These are phyloP conservation scores for Agrocybe pediades DNA, from an alignment of 768 basidiomycete genomes.

Conservation along the genomic window DNA sequence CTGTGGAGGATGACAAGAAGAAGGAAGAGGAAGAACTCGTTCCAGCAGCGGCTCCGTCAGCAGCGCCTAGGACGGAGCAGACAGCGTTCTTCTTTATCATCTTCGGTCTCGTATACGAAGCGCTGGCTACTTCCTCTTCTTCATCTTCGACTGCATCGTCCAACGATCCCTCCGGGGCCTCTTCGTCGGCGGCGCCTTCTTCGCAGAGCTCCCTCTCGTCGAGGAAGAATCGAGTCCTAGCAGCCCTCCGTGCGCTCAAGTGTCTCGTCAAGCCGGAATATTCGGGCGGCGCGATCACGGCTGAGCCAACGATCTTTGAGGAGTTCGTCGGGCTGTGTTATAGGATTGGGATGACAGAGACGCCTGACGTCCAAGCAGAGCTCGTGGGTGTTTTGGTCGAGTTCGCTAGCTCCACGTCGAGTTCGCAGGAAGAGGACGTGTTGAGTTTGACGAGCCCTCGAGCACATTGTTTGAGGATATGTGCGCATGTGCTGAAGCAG, in stretches of 20 bases:
- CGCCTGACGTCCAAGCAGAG: constrained; percentile 67
- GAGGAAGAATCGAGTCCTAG: constrained; percentile 51
- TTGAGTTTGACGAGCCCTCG: constrained; percentile 47
- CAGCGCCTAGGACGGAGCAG: constrained; percentile 53
- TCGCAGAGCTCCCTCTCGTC: too few relatives aligned
- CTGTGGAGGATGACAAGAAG: constrained; percentile 17
- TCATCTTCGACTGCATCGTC: constrained; percentile 35
- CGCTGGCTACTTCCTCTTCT: constrained; percentile 51
- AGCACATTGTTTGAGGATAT: constrained; percentile 79
- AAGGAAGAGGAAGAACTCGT: constrained; percentile 22
- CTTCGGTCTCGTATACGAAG: constrained; percentile 94
- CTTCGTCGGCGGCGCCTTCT: too few relatives aligned
- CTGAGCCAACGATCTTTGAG: constrained; percentile 79
- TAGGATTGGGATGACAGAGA: constrained; percentile 87
- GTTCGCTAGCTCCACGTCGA: constrained; percentile 49
- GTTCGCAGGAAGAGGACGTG: constrained; percentile 24
- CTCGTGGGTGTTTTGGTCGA: constrained; percentile 68
- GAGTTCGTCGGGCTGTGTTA: constrained; percentile 90
- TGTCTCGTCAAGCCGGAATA: constrained; percentile 80
- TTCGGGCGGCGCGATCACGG: constrained; percentile 74
- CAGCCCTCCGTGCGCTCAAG: constrained; percentile 76
- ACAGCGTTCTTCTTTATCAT: constrained; percentile 84
- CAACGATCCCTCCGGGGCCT: constrained; percentile 60
- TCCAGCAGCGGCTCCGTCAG: constrained; percentile 18
- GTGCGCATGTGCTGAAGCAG: constrained; percentile 77